A percentile compares a stretch with the other conserved stretches of the same genome.
Conservation (phyloP, 2,329 filamentous ascomycete genomes). For the Arthrinium puccinioides region DNA sequence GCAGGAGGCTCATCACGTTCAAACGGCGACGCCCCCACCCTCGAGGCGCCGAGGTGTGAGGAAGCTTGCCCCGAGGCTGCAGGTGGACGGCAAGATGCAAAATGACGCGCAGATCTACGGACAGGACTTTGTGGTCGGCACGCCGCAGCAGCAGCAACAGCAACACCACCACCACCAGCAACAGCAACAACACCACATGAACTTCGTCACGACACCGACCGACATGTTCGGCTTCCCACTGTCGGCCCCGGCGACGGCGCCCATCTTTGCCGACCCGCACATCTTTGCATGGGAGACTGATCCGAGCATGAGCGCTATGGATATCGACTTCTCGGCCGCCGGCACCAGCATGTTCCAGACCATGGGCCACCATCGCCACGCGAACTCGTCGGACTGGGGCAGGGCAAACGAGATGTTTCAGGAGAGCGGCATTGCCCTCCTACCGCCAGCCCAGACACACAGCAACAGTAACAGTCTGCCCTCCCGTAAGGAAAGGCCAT, state of each 20-base stretch:
- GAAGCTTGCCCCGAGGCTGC: conserved; percentile 44
- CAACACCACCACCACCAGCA: no score
- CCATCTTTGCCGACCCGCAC: conserved; percentile 33
- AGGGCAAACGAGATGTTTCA: conserved; percentile 48
- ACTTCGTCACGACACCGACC: conserved; percentile 36
- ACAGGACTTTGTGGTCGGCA: conserved; percentile 42
- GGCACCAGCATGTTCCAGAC: conserved; percentile 36
- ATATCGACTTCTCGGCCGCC: conserved; percentile 47
- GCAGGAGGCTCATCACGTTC: conserved; percentile 31
- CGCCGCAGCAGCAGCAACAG: conserved; percentile 40
- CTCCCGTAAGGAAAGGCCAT: conserved; percentile 32
- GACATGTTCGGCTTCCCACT: conserved; percentile 56
- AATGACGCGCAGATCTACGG: conserved; percentile 48
- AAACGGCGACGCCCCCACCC: conserved; percentile 54
- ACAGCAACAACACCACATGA: conserved; percentile 39
- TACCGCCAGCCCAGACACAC: conserved; percentile 10
- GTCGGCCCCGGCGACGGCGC: conserved; percentile 45
- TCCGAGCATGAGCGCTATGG: conserved; percentile 45
- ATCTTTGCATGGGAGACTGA: conserved; percentile 53
- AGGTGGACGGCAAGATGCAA: conserved; percentile 43
- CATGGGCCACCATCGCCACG: conserved; percentile 31
- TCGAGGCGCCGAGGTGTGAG: conserved; percentile 48
- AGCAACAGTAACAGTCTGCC: conserved; percentile 9
- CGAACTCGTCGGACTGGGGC: conserved; percentile 51
- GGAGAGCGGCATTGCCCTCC: conserved; percentile 29